Conservation (phyloP, 495 filamentous ascomycete genomes). For the Penicillium subrubescens region DNA sequence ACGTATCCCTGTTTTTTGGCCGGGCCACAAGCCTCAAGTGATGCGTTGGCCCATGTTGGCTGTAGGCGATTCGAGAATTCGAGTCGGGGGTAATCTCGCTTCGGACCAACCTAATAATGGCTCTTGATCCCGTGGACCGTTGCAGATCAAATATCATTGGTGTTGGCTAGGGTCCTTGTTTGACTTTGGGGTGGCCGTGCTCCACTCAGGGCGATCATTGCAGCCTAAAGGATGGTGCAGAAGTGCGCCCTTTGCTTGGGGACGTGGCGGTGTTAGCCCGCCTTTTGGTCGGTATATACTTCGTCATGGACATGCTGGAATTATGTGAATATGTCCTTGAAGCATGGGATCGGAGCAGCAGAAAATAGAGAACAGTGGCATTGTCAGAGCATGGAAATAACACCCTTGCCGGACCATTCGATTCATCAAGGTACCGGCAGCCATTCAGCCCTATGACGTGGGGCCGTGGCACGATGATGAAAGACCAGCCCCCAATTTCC, state of each 20-base stretch:
- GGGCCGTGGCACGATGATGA: conserved; percentile 4
- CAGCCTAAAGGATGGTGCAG: background rate
- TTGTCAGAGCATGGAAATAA: background rate
- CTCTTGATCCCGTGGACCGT: conserved; percentile 1
- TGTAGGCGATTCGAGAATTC: background rate
- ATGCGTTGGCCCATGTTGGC: conserved; percentile 14
- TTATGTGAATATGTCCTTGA: background rate
- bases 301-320: background rate
- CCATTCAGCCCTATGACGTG: conserved; percentile 34
- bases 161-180: background rate
- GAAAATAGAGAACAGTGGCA: background rate
- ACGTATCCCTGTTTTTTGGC: conserved; percentile 14
- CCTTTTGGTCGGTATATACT: background rate
- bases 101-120: background rate
- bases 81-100: background rate
- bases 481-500: background rate
- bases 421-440: background rate
- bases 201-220: background rate
- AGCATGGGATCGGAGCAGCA: background rate
- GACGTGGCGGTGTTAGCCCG: background rate
- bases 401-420: background rate
- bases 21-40: background rate
- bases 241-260: background rate
- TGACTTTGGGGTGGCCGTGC: background rate
- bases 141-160: background rate